Base-by-base conservation (phyloP, 768 basidiomycete genomes). In the Mycena albidolilacea region DNA sequence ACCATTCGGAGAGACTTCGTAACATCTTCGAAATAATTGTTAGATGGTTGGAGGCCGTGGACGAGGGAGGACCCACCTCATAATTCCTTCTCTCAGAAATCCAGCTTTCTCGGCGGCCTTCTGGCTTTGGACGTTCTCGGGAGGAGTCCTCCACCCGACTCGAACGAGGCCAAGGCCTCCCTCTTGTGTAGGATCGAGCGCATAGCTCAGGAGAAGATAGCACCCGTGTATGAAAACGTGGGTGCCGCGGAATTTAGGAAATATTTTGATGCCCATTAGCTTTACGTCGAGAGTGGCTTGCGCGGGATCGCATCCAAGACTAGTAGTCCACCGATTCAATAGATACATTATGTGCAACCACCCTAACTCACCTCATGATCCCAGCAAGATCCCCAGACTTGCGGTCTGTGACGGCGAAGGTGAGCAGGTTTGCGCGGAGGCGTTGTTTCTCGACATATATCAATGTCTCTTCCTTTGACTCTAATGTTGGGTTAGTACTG, bases 401-500 rank as follows among this genome's bases (percentile, higher is more conserved):
- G 8, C 68, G 58, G 63, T 77, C 77, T n/a, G 52, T 73, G 30
- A 75, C 68, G 21, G 77, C 77, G 44, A 77, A 77, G 5, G 77
- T 70, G 14, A 77, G 69, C n/a, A 77, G 30, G 60, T 77, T 77
- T 38, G 72, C 23, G 19, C 77, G 72, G 9, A 75, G 77, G 11
- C 77, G 72, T 52, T 76, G 77, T 63, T 77, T 77, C 65, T 77
- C 77, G 41, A 77, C 69, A 64, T 76, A 77, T 10, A 74, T 64
- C 65, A 77, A 64, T 0, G 77, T 77, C 60, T 77, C 77, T 15
- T 71, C 46, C 65, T 76, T 77, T 3, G 72, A 74, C 43, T 70
- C 77, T 77, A 43, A 10, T 8, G 10, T 10, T 2, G 30, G 17
- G 38, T 70, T 30, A 67, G 30, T 7, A 43, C 38, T 35, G 11